Evolutionary conservation across 768 basidiomycete species (phyloP).

Genomic region (Paxillus rubicundulus): DNA sequence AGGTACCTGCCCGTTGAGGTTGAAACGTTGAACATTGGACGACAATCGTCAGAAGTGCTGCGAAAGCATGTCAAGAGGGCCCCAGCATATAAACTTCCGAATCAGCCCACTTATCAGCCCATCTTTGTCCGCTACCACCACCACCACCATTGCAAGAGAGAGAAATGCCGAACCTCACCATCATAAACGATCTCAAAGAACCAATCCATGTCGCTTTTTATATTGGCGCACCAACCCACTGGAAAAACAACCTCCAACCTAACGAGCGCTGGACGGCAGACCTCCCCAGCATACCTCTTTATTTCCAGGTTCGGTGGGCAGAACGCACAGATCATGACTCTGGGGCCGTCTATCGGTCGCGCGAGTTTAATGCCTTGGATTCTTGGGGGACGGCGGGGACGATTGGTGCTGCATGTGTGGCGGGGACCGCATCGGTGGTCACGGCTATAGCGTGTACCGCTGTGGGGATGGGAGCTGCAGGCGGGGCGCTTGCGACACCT

Average conservation of each 20-base stretch:
- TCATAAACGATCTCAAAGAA: conserved; percentile 18
- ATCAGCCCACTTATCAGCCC: not conserved
- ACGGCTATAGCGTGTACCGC: conserved; percentile 1
- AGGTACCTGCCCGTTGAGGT: not conserved
- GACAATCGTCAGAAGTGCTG: not conserved
- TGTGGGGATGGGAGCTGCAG: conserved; percentile 1
- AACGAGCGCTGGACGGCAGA: conserved; percentile 17
- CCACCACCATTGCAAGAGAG: not conserved
- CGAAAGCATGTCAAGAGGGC: not conserved
- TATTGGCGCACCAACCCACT: conserved; percentile 8
- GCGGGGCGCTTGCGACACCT: conserved; percentile 2
- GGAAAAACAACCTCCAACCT: conserved; percentile 18
- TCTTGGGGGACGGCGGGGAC: conserved; percentile 20
- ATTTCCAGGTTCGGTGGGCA: conserved; percentile 17
- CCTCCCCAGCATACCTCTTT: conserved; percentile 7
- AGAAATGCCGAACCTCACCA: conserved; percentile 18
- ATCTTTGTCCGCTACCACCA: not conserved
- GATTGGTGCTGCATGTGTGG: conserved; percentile 14
- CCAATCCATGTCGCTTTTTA: conserved; percentile 21
- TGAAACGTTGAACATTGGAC: too few relatives aligned
- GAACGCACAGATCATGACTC: conserved; percentile 10
- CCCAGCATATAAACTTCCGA: not conserved
- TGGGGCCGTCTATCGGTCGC: conserved; percentile 5
- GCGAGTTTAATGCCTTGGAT: conserved; percentile 14
- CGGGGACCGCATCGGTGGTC: conserved; percentile 21